phyloP scores from a whole-genome alignment of 352 stramenopile genomes.

The Phytopythium litorale region DNA sequence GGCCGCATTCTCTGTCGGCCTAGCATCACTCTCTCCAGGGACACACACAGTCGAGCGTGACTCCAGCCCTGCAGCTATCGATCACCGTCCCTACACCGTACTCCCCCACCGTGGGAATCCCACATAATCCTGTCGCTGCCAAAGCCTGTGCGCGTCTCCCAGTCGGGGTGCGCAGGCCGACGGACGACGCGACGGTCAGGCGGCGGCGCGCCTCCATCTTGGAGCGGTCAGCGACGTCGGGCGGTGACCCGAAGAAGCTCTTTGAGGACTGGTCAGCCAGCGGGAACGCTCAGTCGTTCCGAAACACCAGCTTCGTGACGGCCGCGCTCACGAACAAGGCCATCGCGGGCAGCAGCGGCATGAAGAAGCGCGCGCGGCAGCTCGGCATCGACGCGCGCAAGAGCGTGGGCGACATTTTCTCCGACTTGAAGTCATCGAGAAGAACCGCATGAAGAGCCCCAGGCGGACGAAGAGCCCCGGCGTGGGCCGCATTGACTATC shows the following conservation, averaged over 20 bases:
- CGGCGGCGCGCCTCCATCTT: constrained; percentile 56
- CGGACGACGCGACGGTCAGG: constrained; percentile 60
- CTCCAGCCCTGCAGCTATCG: too few species aligned
- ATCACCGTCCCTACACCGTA: too few species aligned
- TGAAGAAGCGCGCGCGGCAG: constrained; percentile 53
- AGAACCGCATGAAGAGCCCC: constrained; percentile 6
- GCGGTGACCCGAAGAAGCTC: constrained; percentile 33
- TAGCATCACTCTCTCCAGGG: too few species aligned
- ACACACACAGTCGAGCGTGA: too few species aligned
- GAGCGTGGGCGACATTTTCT: constrained; percentile 25
- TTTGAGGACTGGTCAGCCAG: constrained; percentile 39
- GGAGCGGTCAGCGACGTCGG: constrained; percentile 37
- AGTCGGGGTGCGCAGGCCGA: too few species aligned
- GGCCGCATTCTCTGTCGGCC: too few species aligned
- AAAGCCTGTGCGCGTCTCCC: too few species aligned
- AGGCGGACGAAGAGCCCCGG: constrained; percentile 23
- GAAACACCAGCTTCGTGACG: constrained; percentile 76
- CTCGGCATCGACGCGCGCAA: constrained; percentile 22
- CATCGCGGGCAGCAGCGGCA: constrained; percentile 78
- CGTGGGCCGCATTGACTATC: constrained; percentile 47
- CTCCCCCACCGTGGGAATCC: too few species aligned
- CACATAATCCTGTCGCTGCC: too few species aligned
- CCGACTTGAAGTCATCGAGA: too few species aligned
- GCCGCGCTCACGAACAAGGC: constrained; percentile 83
- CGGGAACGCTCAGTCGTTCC: constrained; percentile 75